These are phyloP conservation scores for Acorus gramineus DNA, from an alignment of 106 monocot species.

Conservation along the genomic window DNA sequence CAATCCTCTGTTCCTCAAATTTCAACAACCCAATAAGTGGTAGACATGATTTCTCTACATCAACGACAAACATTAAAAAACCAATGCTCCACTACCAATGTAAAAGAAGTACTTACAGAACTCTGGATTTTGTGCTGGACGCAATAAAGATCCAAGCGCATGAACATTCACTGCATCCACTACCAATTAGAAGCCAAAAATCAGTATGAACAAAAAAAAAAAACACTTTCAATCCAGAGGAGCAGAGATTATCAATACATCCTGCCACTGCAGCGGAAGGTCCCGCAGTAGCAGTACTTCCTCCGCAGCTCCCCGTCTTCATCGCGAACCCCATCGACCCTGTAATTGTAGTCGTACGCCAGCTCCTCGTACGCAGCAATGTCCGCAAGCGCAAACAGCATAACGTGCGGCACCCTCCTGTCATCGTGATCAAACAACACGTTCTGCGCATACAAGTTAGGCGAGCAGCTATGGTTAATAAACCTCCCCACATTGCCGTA, in stretches of 20 bases:
- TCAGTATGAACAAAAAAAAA: no score
- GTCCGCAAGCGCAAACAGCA: conserved; percentile 61
- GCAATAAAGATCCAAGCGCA: no score
- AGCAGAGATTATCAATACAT: conserved; percentile 27
- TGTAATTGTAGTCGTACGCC: conserved; percentile 70
- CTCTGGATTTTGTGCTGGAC: no score
- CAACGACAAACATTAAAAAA: no score
- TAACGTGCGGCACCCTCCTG: conserved; percentile 53
- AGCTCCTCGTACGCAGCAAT: conserved; percentile 55
- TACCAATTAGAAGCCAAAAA: no score
- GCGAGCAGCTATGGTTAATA: conserved; percentile 66
- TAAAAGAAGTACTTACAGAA: no score
- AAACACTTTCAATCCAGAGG: no score
- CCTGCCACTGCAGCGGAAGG: conserved; percentile 52
- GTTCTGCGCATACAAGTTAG: conserved; percentile 82
- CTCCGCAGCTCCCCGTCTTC: conserved; percentile 57
- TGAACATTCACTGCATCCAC: no score
- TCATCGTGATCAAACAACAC: conserved; percentile 62
- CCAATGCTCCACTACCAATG: no score
- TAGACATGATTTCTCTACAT: no score
- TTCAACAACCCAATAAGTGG: no score
- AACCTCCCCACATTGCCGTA: conserved; percentile 61
- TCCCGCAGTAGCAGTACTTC: conserved; percentile 59
- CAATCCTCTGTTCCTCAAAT: no score
- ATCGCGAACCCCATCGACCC: conserved; percentile 47